Evolutionary conservation across 2,329 filamentous ascomycete species (phyloP).

Genomic region (Rutstroemia sydowiana): DNA sequence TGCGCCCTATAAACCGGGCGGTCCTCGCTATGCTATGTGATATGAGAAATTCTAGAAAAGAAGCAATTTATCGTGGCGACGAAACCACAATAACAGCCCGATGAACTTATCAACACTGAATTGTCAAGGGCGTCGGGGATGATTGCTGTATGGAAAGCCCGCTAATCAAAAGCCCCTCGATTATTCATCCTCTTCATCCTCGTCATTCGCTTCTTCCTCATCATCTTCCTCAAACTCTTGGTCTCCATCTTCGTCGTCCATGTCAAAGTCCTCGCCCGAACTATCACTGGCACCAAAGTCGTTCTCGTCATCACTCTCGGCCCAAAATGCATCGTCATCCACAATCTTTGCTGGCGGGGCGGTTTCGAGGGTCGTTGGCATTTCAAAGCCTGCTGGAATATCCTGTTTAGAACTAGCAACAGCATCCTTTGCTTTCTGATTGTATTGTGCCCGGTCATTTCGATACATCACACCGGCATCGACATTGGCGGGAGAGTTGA

Average conservation of each 20-base stretch:
- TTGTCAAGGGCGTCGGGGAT: background rate
- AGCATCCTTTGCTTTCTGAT: conserved; percentile 58
- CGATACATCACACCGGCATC: conserved; percentile 84
- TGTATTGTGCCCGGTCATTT: conserved; percentile 63
- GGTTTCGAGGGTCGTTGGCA: conserved; percentile 68
- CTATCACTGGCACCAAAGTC: conserved; percentile 72
- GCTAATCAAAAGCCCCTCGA: background rate
- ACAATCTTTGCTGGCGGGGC: conserved; percentile 55
- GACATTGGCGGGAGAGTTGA: conserved; percentile 89
- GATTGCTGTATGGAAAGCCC: background rate
- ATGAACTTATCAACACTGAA: background rate
- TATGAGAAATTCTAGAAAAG: conserved; percentile 15
- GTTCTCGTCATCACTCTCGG: conserved; percentile 66
- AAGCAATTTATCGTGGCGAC: background rate
- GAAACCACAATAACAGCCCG: background rate
- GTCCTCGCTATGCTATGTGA: conserved; percentile 23
- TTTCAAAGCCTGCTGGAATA: conserved; percentile 70
- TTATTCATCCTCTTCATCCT: conserved; percentile 20
- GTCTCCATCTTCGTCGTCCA: conserved; percentile 50
- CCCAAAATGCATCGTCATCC: conserved; percentile 78
- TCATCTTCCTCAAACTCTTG: conserved; percentile 51
- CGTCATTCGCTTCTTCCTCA: conserved; percentile 40
- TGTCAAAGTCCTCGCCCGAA: conserved; percentile 49
- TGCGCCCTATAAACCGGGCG: conserved; percentile 18
- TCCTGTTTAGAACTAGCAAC: conserved; percentile 69